A percentile compares a stretch with the other conserved stretches of the same genome.
Evolutionary conservation across 2,329 filamentous ascomycete species (phyloP).

Genomic region (Cladosporium sp.): DNA sequence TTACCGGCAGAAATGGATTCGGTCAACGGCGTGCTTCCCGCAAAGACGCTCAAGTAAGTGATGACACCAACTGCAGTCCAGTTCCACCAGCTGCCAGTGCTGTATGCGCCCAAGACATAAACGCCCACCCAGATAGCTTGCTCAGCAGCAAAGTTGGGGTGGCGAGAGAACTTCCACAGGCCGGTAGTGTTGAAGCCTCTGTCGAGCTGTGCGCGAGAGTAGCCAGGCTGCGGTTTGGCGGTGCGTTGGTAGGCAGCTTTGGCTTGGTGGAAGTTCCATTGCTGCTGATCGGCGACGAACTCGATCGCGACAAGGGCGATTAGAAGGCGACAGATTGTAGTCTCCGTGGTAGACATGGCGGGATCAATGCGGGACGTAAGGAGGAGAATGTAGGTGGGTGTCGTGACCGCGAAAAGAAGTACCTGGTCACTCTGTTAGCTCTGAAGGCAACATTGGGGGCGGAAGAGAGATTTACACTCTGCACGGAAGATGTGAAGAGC

Average conservation of each 20-base stretch:
- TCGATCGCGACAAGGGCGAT: slow-evolving; percentile 60
- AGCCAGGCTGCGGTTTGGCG: slow-evolving; percentile 60
- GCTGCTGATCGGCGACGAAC: slow-evolving; percentile 83
- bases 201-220: slow-evolving; percentile 68
- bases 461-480: slow-evolving; percentile 47
- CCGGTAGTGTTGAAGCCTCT: slow-evolving; percentile 83
- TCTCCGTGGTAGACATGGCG: slow-evolving; percentile 49
- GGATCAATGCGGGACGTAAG: slow-evolving; percentile 60
- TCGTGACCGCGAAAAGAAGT: slow-evolving; percentile 71
- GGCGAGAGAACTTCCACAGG: slow-evolving; percentile 80
- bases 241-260: slow-evolving; percentile 71
- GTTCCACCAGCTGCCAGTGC: slow-evolving; percentile 65
- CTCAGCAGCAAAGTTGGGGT: slow-evolving; percentile 93
- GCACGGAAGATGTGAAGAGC: slow-evolving; percentile 78
- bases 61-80: slow-evolving; percentile 72
- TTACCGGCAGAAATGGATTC: slow-evolving; percentile 75
- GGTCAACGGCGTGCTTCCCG: slow-evolving; percentile 82
- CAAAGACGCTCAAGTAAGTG: slow-evolving; percentile 74
- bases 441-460: background rate
- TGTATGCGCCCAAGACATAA: slow-evolving; percentile 82
- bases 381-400: slow-evolving; percentile 79
- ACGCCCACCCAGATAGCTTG: slow-evolving; percentile 83
- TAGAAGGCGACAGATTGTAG: slow-evolving; percentile 51
- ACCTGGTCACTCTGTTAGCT: slow-evolving; percentile 42
- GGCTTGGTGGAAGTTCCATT: slow-evolving; percentile 83